phyloP scores from a whole-genome alignment of 2,329 filamentous ascomycete genomes.

The Didymella lethalis region DNA sequence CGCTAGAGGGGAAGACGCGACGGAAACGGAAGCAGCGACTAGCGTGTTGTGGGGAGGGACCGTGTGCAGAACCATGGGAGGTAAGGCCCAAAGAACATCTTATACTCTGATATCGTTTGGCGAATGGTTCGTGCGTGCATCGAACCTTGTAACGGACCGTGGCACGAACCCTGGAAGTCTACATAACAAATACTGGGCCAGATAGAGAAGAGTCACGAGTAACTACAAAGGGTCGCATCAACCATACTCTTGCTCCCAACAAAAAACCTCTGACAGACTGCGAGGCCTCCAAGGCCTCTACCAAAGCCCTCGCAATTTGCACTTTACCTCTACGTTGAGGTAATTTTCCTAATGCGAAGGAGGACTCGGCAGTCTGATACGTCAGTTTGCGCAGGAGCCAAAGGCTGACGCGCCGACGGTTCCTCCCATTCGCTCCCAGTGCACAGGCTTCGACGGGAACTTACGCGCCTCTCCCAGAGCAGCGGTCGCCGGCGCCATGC shows the following conservation, averaged over 20 bases:
- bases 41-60: conserved; percentile 17
- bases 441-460: conserved; percentile 16
- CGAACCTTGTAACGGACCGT: not conserved
- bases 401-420: conserved; percentile 11
- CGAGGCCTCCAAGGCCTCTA: not conserved
- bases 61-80: not conserved
- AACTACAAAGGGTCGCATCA: not conserved
- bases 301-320: not conserved
- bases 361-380: not conserved
- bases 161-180: not conserved
- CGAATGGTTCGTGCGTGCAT: not conserved
- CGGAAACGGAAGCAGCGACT: conserved; percentile 19
- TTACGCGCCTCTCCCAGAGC: conserved; percentile 14
- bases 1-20: conserved; percentile 8
- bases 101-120: not conserved
- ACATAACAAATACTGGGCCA: not conserved
- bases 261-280: not conserved
- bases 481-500: conserved; percentile 18
- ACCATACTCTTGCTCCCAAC: not conserved
- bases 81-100: not conserved
- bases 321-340: not conserved
- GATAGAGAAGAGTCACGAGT: not conserved
- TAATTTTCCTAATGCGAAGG: not conserved
- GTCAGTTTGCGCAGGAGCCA: not conserved
- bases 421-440: conserved; percentile 20